These are phyloP conservation scores for Termitomyces sp. DNA, from an alignment of 768 basidiomycete genomes.

Conservation along the genomic window DNA sequence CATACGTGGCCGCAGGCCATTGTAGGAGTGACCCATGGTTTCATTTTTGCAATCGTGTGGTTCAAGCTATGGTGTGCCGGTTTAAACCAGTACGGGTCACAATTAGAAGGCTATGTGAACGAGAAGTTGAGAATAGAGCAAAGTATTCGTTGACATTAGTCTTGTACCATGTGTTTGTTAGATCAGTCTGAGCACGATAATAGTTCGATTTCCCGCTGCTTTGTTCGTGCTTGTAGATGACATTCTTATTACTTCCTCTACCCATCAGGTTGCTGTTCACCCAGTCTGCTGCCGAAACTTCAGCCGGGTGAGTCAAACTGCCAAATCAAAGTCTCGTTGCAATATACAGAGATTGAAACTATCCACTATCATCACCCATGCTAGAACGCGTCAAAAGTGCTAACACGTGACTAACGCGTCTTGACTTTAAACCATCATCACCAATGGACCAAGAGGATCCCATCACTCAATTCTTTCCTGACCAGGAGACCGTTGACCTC, in stretches of 20 bases:
- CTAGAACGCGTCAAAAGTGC: not conserved
- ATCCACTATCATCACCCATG: no score
- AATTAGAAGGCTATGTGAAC: slow-evolving; percentile 6
- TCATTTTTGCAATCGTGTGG: slow-evolving; percentile 47
- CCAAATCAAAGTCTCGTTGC: no score
- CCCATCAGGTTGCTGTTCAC: no score
- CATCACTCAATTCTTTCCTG: slow-evolving; percentile 72
- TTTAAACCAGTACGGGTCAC: slow-evolving; percentile 12
- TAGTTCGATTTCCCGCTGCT: no score
- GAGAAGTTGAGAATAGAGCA: not conserved
- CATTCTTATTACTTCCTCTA: no score
- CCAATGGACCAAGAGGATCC: slow-evolving; percentile 72
- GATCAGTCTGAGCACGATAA: no score
- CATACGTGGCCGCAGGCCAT: slow-evolving; percentile 68
- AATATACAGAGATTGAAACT: no score
- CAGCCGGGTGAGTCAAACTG: no score
- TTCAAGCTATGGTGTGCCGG: slow-evolving; percentile 48
- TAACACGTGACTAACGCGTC: slow-evolving; percentile 4
- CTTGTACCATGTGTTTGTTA: no score
- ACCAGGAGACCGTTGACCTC: slow-evolving; percentile 64
- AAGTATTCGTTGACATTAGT: not conserved
- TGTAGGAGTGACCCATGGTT: slow-evolving; percentile 53
- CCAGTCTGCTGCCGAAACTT: no score
- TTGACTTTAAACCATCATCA: slow-evolving; percentile 10
- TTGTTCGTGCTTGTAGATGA: no score